Conservation (phyloP, 73 alveolate species). For the Paramecium tetraurelia region DNA sequence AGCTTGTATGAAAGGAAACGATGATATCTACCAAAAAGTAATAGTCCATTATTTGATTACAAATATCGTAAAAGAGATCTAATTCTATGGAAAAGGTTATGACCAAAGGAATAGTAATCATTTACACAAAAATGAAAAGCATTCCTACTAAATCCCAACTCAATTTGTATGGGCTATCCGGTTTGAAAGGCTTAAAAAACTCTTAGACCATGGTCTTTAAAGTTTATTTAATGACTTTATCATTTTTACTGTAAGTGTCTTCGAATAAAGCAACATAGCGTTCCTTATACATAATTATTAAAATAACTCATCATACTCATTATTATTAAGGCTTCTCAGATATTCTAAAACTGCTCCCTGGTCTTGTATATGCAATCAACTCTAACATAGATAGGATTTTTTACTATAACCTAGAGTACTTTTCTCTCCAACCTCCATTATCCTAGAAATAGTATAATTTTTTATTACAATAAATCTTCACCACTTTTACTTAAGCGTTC, state of each 20-base stretch:
- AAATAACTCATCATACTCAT: not conserved
- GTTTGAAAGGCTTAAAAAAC: not conserved
- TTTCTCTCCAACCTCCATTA: constrained; percentile 16
- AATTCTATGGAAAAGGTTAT: not conserved
- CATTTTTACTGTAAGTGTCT: not conserved
- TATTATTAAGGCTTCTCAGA: not conserved
- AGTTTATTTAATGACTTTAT: not conserved
- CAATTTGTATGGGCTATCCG: not conserved
- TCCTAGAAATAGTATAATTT: not conserved
- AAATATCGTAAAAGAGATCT: not conserved
- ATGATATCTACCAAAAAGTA: constrained; percentile 1
- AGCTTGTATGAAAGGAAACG: not conserved
- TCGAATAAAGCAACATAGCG: constrained; percentile 23
- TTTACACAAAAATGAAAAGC: constrained; percentile 17
- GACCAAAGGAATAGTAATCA: constrained; percentile 22
- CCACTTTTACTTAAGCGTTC: not conserved
- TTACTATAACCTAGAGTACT: not conserved
- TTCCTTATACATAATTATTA: constrained; percentile 16
- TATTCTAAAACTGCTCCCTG: not conserved
- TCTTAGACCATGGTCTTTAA: not conserved
- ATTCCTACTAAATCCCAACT: constrained; percentile 36
- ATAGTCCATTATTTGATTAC: not conserved
- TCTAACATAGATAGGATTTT: not conserved
- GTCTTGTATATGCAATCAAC: not conserved
- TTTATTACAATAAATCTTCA: not conserved